Evolutionary conservation across 441 rosid genomes (phyloP), one percentile per base, ranked within the genome.

Genomic region (Erysimum pusillum): DNA sequence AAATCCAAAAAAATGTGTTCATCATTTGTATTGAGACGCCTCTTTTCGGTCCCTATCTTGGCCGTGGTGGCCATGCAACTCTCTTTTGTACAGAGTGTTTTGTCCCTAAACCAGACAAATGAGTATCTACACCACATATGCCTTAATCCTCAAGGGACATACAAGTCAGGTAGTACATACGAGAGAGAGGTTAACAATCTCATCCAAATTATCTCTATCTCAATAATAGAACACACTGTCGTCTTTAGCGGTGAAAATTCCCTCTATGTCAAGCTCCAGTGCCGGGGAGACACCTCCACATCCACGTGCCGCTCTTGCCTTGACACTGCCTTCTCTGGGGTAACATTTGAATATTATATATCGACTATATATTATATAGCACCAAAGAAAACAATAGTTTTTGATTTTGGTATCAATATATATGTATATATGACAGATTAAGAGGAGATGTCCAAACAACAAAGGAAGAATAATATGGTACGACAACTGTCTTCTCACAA

Each of bases 91-190:
- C 12, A 32, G 0, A 12, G 31, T 12, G 52, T 41, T 41, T 62
- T 31, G 42, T 22, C 67, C 20, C 4, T 62, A 7, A 62, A 62
- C 51, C 12, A 22, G 18, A 62, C 51, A 14, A 62, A 62, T 42
- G 52, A 31, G 3, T 62, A 62, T 62, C 36, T 62, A 4, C 49
- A 62, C 51, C 67, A 62, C 7, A 20, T 22, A 42, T 62, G 67
- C 51, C 13, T 62, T 8, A 51, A 20, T 6, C 28, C 31, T 18
- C 28, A 51, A 51, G 56, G 56, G 31, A 51, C 13, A 51, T 51
- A 51, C 56, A 17, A 51, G 56, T 51, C 56, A n/a, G 56, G 56
- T 18, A 20, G 56, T 51, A 9, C 22, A 51, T 20, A 51, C 1
- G 56, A 18, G 56, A 51, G 7, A 51, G 13, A 51, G 6, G 13